A percentile compares a stretch with the other conserved stretches of the same genome.
phyloP scores from a whole-genome alignment of 805 yeast species.

The Kregervanrija delftensis region DNA sequence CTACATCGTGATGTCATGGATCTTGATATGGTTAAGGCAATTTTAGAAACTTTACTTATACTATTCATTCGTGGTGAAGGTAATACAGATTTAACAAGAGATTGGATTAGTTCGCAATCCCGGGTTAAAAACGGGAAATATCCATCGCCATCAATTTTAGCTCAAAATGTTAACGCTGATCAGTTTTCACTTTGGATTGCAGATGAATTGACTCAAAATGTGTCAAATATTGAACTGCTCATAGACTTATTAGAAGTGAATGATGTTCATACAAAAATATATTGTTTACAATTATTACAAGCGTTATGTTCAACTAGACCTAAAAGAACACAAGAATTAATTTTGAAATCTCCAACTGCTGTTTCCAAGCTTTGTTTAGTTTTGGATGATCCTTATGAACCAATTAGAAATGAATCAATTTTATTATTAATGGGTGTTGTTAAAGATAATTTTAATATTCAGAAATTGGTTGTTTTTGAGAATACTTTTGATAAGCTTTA shows the following conservation, averaged over 20 bases:
- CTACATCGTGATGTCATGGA: constrained; percentile 63
- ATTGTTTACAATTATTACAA: constrained; percentile 78
- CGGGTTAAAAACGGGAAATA: constrained; percentile 70
- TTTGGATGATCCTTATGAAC: constrained; percentile 66
- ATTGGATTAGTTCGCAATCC: constrained; percentile 68
- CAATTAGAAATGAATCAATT: constrained; percentile 83
- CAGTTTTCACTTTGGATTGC: constrained; percentile 93
- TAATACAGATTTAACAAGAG: constrained; percentile 57
- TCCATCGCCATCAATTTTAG: constrained; percentile 62
- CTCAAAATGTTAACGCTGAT: constrained; percentile 52
- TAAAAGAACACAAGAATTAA: constrained; percentile 60
- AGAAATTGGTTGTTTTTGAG: constrained; percentile 90
- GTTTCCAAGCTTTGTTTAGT: constrained; percentile 63
- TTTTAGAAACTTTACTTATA: constrained; percentile 78
- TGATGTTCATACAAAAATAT: constrained; percentile 75
- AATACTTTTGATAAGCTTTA: constrained; percentile 82
- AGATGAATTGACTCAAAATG: constrained; percentile 76
- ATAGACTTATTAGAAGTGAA: constrained; percentile 36
- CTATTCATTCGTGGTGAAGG: constrained; percentile 62
- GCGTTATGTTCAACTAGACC: constrained; percentile 78
- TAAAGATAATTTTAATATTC: constrained; percentile 76
- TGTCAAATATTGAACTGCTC: constrained; percentile 39
- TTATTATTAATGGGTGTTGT: constrained; percentile 77
- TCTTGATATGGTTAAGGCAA: constrained; percentile 61
- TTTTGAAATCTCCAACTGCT: constrained; percentile 71